A percentile compares a stretch with the other conserved stretches of the same genome.
phyloP scores from a whole-genome alignment of 2,329 filamentous ascomycete species.

The Phialophora chinensis region DNA sequence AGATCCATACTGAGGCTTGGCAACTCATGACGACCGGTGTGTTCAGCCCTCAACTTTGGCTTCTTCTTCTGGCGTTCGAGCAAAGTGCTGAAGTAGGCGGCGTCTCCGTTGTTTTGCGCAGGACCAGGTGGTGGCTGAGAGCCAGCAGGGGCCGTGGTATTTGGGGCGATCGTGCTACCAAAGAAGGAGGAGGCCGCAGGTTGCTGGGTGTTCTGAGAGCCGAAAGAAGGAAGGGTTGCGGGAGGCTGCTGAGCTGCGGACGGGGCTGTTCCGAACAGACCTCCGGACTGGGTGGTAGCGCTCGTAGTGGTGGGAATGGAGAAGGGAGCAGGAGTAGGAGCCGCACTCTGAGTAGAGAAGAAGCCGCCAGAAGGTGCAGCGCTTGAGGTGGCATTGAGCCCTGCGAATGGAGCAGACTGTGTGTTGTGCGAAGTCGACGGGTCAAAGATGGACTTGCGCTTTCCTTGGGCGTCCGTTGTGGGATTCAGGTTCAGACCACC shows the following conservation, averaged over 20 bases:
- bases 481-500: constrained; percentile 36
- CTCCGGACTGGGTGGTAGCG: constrained; percentile 29
- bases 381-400: constrained; percentile 19
- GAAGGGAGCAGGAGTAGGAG: constrained; percentile 26
- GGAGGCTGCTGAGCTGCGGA: constrained; percentile 28
- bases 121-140: constrained; percentile 24
- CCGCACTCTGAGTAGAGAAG: constrained; percentile 17
- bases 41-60: constrained; percentile 62
- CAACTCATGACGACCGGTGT: constrained; percentile 67
- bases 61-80: constrained; percentile 71
- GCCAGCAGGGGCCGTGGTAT: constrained; percentile 12
- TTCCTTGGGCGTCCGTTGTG: constrained; percentile 34
- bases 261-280: constrained; percentile 29
- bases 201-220: constrained; percentile 25
- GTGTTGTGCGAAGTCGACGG: constrained; percentile 33
- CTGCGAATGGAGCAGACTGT: constrained; percentile 22
- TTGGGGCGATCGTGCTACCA: constrained; percentile 16
- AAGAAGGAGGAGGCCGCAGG: constrained; percentile 20
- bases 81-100: constrained; percentile 69
- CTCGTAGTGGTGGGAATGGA: constrained; percentile 28
- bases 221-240: constrained; percentile 27
- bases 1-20: constrained; percentile 89
- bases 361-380: constrained; percentile 24
- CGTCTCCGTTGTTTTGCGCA: constrained; percentile 41
- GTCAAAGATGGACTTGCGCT: constrained; percentile 40